Conservation (phyloP, 192 early-diverging fungal species). For the Coemansia sp. region DNA sequence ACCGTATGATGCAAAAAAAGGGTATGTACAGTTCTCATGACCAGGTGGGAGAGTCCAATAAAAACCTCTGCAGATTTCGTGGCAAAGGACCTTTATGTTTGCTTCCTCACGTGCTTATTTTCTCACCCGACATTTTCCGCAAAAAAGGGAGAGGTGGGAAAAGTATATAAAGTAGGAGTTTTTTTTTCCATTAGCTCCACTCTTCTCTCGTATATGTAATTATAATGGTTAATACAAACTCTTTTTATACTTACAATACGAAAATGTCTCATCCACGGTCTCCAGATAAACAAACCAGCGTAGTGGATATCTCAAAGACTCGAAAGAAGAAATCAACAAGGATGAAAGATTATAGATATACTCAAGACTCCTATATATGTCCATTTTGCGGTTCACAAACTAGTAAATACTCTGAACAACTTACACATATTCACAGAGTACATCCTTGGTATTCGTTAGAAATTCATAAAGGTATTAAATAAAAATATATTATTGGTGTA, state of each 20-base stretch:
- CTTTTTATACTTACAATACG: too few species aligned
- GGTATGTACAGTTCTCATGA: too few species aligned
- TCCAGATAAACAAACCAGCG: neutral
- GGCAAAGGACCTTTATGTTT: neutral
- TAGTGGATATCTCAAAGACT: neutral
- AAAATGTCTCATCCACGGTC: neutral
- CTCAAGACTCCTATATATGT: constrained; percentile 34
- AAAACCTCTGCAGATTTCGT: neutral
- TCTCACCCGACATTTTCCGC: neutral
- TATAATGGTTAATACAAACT: neutral
- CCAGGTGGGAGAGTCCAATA: too few species aligned
- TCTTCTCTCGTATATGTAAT: neutral
- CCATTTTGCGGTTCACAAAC: constrained; percentile 37
- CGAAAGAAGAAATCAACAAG: neutral
- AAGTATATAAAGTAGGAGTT: neutral
- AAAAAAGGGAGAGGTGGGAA: neutral
- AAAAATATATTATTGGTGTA: constrained; percentile 12
- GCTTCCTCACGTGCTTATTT: neutral
- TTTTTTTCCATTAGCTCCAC: neutral
- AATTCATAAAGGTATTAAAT: constrained; percentile 26
- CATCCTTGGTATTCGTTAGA: constrained; percentile 51
- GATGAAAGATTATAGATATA: too few species aligned
- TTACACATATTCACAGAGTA: constrained; percentile 18
- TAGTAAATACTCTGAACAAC: constrained; percentile 15
- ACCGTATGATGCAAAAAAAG: too few species aligned